phyloP scores from a whole-genome alignment of 108 stramenopile genomes.

The Bacterosira constricta region DNA sequence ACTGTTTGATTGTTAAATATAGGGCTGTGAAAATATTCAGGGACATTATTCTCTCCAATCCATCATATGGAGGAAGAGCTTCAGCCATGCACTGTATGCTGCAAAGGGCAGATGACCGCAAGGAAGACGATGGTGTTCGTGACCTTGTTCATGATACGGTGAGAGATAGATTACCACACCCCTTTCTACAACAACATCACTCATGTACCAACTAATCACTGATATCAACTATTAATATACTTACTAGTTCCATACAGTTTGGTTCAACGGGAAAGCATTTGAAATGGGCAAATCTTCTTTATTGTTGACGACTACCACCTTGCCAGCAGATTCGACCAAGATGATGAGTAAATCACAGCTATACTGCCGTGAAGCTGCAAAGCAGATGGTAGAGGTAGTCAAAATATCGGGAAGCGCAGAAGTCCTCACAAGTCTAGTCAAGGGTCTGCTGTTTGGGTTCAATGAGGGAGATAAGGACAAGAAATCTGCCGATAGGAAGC shows the following conservation, averaged over 20 bases:
- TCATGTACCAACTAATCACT: no score
- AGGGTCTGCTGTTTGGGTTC: slow-evolving; percentile 75
- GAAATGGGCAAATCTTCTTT: slow-evolving; percentile 25
- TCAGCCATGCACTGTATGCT: slow-evolving; percentile 76
- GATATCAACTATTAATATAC: no score
- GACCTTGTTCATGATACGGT: slow-evolving; percentile 89
- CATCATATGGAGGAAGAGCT: slow-evolving; percentile 78
- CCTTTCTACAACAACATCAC: no score
- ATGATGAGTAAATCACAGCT: slow-evolving; percentile 19
- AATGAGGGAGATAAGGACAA: slow-evolving; percentile 81
- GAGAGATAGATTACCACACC: no score
- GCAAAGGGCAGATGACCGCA: slow-evolving; percentile 80
- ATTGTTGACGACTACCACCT: slow-evolving; percentile 3
- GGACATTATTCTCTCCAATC: slow-evolving; percentile 77
- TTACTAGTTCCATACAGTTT: slow-evolving; percentile 84
- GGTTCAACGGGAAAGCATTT: slow-evolving; percentile 63
- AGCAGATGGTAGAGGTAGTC: slow-evolving; percentile 95
- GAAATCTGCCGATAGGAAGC: slow-evolving; percentile 63
- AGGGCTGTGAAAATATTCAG: slow-evolving; percentile 87
- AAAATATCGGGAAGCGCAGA: slow-evolving; percentile 70
- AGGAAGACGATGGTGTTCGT: slow-evolving; percentile 94
- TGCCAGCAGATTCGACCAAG: neutral
- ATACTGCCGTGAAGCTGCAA: slow-evolving; percentile 56
- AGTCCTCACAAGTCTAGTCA: slow-evolving; percentile 70
- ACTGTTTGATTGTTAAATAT: slow-evolving; percentile 14